Evolutionary conservation across 2,329 filamentous ascomycete species (phyloP).

Genomic region (Chalaropsis thielavioides): DNA sequence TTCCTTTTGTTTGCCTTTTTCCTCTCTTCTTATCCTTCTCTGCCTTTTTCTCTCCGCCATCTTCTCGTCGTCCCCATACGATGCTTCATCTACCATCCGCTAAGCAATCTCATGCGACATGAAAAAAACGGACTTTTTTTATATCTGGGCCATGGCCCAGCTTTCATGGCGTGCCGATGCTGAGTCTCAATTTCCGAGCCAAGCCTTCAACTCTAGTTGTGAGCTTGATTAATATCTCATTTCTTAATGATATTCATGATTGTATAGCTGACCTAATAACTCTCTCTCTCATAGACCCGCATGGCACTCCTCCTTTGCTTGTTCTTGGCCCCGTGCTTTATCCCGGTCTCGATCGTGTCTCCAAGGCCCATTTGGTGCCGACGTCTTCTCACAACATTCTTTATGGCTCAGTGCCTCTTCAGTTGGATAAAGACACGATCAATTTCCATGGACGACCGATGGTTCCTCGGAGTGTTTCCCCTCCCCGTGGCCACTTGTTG

Average conservation of each 20-base stretch:
- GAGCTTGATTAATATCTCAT: neutral
- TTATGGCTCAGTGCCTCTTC: neutral
- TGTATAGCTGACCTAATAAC: neutral
- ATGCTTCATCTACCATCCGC: neutral
- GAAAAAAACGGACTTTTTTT: neutral
- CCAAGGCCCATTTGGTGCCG: neutral
- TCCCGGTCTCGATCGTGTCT: neutral
- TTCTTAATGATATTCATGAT: neutral
- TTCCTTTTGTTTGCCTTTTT: neutral
- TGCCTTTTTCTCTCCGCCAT: neutral
- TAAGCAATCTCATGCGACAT: neutral
- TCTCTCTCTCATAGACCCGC: neutral
- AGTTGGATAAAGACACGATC: neutral
- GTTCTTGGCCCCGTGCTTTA: neutral
- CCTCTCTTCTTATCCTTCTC: neutral
- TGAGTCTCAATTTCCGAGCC: neutral
- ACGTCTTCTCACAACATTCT: neutral
- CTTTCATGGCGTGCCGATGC: neutral
- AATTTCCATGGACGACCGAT: neutral
- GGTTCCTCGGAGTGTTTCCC: neutral
- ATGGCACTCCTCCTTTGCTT: neutral
- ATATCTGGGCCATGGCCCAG: neutral
- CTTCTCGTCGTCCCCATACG: no score
- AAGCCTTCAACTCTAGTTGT: neutral
- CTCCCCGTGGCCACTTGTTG: neutral